These are phyloP conservation scores for Rhododendron griersonianum DNA, from an alignment of 148 eudicot genomes.

Conservation along the genomic window DNA sequence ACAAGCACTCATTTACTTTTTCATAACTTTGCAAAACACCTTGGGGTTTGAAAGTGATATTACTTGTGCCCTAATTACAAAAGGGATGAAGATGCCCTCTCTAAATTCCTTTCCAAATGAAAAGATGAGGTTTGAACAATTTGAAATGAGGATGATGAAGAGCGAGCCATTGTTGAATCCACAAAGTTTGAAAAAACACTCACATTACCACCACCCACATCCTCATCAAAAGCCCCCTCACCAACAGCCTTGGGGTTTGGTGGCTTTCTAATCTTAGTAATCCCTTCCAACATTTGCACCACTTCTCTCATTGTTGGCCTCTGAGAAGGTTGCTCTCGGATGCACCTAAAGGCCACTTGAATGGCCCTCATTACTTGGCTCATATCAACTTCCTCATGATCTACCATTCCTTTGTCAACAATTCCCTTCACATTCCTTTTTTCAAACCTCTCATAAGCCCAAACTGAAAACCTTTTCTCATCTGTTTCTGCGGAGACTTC, in stretches of 20 bases:
- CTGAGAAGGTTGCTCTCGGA: slow-evolving; percentile 69
- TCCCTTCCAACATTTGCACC: slow-evolving; percentile 37
- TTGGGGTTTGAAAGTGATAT: neutral
- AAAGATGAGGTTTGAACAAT: slow-evolving; percentile 23
- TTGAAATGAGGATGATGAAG: slow-evolving; percentile 30
- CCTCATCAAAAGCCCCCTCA: slow-evolving; percentile 13
- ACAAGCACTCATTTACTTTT: too few relatives aligned
- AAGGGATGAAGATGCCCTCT: slow-evolving; percentile 40
- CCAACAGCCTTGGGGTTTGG: slow-evolving; percentile 52
- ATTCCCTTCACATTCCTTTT: slow-evolving; percentile 50
- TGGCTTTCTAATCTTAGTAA: slow-evolving; percentile 53
- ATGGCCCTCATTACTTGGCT: slow-evolving; percentile 57
- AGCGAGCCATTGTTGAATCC: slow-evolving; percentile 26
- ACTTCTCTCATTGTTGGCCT: neutral
- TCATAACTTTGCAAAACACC: too few relatives aligned
- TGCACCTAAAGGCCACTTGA: slow-evolving; percentile 80
- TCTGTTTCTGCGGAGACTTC: slow-evolving; percentile 53
- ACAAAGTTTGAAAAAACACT: slow-evolving; percentile 32
- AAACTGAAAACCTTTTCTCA: slow-evolving; percentile 49
- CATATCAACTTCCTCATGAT: slow-evolving; percentile 31
- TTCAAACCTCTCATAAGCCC: slow-evolving; percentile 78
- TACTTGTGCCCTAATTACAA: slow-evolving; percentile 18
- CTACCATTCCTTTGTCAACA: slow-evolving; percentile 43
- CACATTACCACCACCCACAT: slow-evolving; percentile 2
- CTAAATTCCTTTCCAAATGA: slow-evolving; percentile 29